Percentiles rank a stretch among this genome's conserved stretches.
phyloP scores from a whole-genome alignment of 108 stramenopile genomes.

The Parietichytrium sp. region DNA sequence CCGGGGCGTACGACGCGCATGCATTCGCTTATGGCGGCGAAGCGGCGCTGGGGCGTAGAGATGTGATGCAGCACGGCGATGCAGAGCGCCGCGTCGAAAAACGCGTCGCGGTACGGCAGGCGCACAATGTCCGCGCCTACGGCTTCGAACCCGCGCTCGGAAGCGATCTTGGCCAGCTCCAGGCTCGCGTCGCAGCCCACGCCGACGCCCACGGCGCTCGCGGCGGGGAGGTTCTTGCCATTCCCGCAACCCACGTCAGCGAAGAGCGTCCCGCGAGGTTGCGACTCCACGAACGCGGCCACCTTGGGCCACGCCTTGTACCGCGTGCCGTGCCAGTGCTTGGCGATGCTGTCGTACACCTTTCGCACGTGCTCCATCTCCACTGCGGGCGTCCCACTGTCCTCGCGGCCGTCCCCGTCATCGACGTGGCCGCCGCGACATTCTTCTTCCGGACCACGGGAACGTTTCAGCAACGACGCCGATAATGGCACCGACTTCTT shows the following conservation, averaged over 20 bases:
- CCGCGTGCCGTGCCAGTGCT: constrained; percentile 94
- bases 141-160: constrained; percentile 66
- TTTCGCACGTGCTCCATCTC: constrained; percentile 80
- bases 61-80: constrained; percentile 98
- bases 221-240: constrained; percentile 85
- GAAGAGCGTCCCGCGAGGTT: constrained; percentile 77
- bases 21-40: constrained; percentile 80
- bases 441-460: too few species aligned
- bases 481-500: too few species aligned
- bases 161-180: constrained; percentile 66
- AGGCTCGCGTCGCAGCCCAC: constrained; percentile 86
- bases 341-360: constrained; percentile 94
- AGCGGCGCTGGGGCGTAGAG: constrained; percentile 75
- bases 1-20: constrained; percentile 75
- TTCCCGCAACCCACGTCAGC: constrained; percentile 96
- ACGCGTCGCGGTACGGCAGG: constrained; percentile 72
- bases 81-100: constrained; percentile 91
- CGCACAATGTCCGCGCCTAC: constrained; percentile 83
- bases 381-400: constrained; percentile 68
- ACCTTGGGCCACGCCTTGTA: constrained; percentile 95
- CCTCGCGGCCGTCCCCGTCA: too few species aligned
- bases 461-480: too few species aligned
- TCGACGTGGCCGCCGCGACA: too few species aligned
- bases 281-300: constrained; percentile 71
- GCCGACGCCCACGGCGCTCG: constrained; percentile 62